phyloP scores from a whole-genome alignment of 1,284 basidiomycete genomes.

The Heterobasidion irregulare region DNA sequence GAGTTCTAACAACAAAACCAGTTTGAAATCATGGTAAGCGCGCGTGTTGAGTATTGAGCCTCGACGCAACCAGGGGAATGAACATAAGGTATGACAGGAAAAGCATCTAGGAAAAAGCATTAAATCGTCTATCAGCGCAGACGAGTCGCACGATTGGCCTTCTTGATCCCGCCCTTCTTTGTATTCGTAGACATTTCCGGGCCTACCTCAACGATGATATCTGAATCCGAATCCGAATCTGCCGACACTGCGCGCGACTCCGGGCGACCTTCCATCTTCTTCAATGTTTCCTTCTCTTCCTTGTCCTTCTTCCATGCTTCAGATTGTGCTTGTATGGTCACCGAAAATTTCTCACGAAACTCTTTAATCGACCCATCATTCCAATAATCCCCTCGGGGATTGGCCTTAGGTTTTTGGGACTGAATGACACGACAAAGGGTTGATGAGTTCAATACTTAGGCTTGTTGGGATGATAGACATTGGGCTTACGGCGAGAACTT shows the following conservation, averaged over 20 bases:
- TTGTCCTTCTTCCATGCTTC: conserved; percentile 31
- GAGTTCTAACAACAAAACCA: no score
- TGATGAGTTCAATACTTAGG: background rate
- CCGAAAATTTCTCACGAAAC: conserved; percentile 26
- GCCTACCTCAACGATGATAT: conserved; percentile 29
- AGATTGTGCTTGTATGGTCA: conserved; percentile 28
- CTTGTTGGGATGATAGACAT: background rate
- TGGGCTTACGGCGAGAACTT: conserved; percentile 32
- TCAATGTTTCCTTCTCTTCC: conserved; percentile 11
- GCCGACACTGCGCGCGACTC: conserved; percentile 8
- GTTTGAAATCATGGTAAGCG: no score
- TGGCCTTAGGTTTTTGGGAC: conserved; percentile 22
- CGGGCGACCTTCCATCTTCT: conserved; percentile 8
- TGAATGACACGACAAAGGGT: no score
- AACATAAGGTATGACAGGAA: background rate
- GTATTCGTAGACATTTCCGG: background rate
- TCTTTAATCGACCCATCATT: conserved; percentile 25
- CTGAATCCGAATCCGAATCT: conserved; percentile 29
- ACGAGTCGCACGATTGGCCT: background rate
- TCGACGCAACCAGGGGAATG: background rate
- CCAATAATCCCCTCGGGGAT: conserved; percentile 32
- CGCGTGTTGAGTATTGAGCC: no score
- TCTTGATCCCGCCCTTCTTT: background rate
- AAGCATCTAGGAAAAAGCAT: background rate
- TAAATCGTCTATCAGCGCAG: background rate